phyloP scores from a whole-genome alignment of 1,284 basidiomycete genomes.

The Ganoderma leucocontextum region DNA sequence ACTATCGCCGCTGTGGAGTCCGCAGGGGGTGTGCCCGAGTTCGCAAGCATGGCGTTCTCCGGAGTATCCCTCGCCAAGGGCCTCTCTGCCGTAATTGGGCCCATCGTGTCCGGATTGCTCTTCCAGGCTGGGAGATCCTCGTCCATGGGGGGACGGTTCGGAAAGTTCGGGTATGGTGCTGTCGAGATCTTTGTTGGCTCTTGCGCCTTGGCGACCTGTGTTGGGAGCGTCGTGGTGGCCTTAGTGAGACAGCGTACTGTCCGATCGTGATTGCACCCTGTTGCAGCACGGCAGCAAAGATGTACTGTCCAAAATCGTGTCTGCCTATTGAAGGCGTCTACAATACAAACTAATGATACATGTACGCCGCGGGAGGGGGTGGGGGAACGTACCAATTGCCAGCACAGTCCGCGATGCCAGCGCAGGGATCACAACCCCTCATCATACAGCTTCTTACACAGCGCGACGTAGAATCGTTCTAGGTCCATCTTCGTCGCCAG shows the following conservation, averaged over 20 bases:
- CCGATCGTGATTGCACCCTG: not conserved
- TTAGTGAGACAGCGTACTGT: constrained; percentile 21
- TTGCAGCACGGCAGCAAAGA: not conserved
- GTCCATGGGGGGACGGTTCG: constrained; percentile 26
- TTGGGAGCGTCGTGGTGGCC: constrained; percentile 32
- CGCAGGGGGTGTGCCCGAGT: constrained; percentile 35
- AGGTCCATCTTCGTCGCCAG: constrained; percentile 68
- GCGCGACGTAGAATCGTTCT: constrained; percentile 79
- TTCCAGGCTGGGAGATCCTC: constrained; percentile 31
- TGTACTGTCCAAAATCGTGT: not conserved
- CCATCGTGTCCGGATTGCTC: constrained; percentile 37
- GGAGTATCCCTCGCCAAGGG: constrained; percentile 35
- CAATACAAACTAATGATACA: constrained; percentile 11
- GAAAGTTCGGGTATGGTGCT: constrained; percentile 35
- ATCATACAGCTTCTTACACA: constrained; percentile 81
- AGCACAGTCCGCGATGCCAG: not conserved
- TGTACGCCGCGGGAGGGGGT: not conserved
- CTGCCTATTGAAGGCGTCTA: constrained; percentile 7
- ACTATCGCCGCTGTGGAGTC: constrained; percentile 35
- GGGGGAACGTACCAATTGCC: not conserved
- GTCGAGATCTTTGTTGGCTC: constrained; percentile 41
- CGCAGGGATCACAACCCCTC: constrained; percentile 66
- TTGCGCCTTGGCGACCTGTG: constrained; percentile 35
- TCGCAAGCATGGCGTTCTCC: constrained; percentile 34
- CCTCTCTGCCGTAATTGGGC: constrained; percentile 37